phyloP scores from a whole-genome alignment of 2,329 filamentous ascomycete species.

The Simplicillium aogashimaense region DNA sequence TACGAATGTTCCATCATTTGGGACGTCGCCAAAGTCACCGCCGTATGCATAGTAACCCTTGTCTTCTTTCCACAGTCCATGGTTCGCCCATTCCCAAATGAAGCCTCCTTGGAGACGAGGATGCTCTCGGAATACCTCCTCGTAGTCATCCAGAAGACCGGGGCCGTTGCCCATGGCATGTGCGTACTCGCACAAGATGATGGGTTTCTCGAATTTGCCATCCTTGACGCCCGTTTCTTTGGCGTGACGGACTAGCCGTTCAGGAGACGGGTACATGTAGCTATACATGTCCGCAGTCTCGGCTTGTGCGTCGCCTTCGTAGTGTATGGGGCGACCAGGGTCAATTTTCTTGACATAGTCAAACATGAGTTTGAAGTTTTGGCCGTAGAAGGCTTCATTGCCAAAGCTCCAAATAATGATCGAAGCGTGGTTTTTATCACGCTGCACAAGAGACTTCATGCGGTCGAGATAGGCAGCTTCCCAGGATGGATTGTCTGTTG shows the following conservation, averaged over 20 bases:
- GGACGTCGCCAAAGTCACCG: slow-evolving; percentile 51
- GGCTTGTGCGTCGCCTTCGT: slow-evolving; percentile 54
- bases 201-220: slow-evolving; percentile 41
- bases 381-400: slow-evolving; percentile 64
- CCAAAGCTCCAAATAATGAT: slow-evolving; percentile 66
- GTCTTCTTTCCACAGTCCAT: slow-evolving; percentile 41
- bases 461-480: slow-evolving; percentile 57
- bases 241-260: slow-evolving; percentile 36
- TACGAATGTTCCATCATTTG: slow-evolving; percentile 51
- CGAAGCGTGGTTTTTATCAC: slow-evolving; percentile 63
- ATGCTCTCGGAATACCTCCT: slow-evolving; percentile 50
- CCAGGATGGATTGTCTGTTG: slow-evolving; percentile 52
- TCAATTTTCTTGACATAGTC: slow-evolving; percentile 49
- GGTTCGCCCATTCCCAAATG: slow-evolving; percentile 59
- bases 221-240: slow-evolving; percentile 31
- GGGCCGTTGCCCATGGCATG: slow-evolving; percentile 70
- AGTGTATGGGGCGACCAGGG: slow-evolving; percentile 50
- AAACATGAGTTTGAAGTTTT: slow-evolving; percentile 60
- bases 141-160: slow-evolving; percentile 58
- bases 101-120: slow-evolving; percentile 56
- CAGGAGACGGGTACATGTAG: slow-evolving; percentile 54
- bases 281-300: slow-evolving; percentile 55
- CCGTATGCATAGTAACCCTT: slow-evolving; percentile 46
- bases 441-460: slow-evolving; percentile 50
- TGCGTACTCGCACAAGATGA: slow-evolving; percentile 48